Evolutionary conservation across 2,329 filamentous ascomycete genomes (phyloP).

Genomic region (Knoxdaviesia proteae): DNA sequence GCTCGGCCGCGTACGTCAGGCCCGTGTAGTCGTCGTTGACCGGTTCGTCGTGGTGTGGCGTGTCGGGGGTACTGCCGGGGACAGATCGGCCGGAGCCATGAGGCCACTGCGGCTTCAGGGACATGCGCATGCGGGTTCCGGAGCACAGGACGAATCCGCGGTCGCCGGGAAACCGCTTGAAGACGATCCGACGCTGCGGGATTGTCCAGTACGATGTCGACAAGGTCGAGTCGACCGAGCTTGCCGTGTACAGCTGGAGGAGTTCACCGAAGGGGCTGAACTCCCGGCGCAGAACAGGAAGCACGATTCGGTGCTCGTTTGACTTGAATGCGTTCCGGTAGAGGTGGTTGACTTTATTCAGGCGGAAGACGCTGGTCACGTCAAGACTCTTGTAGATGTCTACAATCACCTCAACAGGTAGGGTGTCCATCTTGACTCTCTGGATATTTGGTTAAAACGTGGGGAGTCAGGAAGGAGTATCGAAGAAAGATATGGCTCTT

Average conservation of each 20-base stretch:
- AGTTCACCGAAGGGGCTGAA: slow-evolving; percentile 24
- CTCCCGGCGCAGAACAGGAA: slow-evolving; percentile 19
- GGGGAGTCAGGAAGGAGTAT: background rate
- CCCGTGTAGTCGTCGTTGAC: too few species aligned
- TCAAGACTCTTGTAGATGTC: slow-evolving; percentile 25
- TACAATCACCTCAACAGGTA: slow-evolving; percentile 26
- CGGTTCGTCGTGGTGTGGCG: background rate
- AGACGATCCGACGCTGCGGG: slow-evolving; percentile 15
- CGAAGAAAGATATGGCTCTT: background rate
- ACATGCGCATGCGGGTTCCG: background rate
- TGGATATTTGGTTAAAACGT: background rate
- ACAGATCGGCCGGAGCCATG: background rate
- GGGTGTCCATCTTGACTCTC: background rate
- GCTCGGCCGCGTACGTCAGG: background rate
- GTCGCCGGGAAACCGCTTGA: slow-evolving; percentile 16
- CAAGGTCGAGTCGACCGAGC: slow-evolving; percentile 14
- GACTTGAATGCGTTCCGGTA: slow-evolving; percentile 19
- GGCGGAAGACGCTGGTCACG: slow-evolving; percentile 17
- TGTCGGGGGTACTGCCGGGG: slow-evolving; percentile 1
- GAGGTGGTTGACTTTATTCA: slow-evolving; percentile 16
- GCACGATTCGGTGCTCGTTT: slow-evolving; percentile 20
- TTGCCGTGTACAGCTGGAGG: slow-evolving; percentile 23
- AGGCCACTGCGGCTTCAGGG: background rate
- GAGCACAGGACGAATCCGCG: slow-evolving; percentile 8
- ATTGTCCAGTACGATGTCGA: slow-evolving; percentile 12